Percentiles rank a stretch among this genome's conserved stretches.
Conservation (phyloP, 1,284 basidiomycete species). For the Apiotrichum sp. region DNA sequence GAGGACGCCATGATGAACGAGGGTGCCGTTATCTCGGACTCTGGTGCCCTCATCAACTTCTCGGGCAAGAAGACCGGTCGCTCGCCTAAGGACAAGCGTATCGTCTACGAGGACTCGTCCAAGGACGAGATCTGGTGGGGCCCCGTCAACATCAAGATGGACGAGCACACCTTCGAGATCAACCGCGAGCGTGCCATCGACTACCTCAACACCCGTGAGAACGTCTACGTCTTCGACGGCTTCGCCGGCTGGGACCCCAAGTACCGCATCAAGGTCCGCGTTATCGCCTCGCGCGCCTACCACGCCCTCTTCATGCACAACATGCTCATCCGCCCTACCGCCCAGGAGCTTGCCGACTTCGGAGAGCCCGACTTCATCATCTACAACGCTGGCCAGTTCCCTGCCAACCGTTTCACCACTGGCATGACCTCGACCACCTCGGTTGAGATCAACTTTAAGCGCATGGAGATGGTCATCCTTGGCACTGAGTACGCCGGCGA, state of each 20-base stretch:
- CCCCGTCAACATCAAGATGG: slow-evolving; percentile 99
- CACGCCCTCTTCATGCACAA: slow-evolving; percentile 99
- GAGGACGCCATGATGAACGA: slow-evolving; percentile 98
- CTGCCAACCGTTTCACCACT: slow-evolving; percentile 99
- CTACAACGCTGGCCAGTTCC: slow-evolving; percentile 99
- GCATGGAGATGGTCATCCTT: slow-evolving; percentile 99
- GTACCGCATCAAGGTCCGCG: slow-evolving; percentile 99
- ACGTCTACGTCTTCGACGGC: slow-evolving; percentile 98
- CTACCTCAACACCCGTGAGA: slow-evolving; percentile 97
- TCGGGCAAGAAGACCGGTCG: slow-evolving; percentile 99
- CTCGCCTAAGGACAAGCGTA: slow-evolving; percentile 98
- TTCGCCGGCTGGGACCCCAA: slow-evolving; percentile 91
- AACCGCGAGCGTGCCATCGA: slow-evolving; percentile 99
- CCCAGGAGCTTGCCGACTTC: slow-evolving; percentile 88
- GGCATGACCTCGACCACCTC: slow-evolving; percentile 99
- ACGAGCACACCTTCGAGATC: slow-evolving; percentile 95
- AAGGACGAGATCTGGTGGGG: slow-evolving; percentile 99
- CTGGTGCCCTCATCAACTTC: slow-evolving; percentile 98
- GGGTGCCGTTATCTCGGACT: slow-evolving; percentile 93
- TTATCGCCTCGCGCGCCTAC: slow-evolving; percentile 97
- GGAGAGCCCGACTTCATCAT: slow-evolving; percentile 99
- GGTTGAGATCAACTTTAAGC: slow-evolving; percentile 99
- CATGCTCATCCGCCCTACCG: slow-evolving; percentile 97
- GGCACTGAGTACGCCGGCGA: slow-evolving; percentile 99
- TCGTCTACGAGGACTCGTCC: slow-evolving; percentile 95